Evolutionary conservation across 331 rosid genomes (phyloP).

Genomic region (Telfairia occidentalis): DNA sequence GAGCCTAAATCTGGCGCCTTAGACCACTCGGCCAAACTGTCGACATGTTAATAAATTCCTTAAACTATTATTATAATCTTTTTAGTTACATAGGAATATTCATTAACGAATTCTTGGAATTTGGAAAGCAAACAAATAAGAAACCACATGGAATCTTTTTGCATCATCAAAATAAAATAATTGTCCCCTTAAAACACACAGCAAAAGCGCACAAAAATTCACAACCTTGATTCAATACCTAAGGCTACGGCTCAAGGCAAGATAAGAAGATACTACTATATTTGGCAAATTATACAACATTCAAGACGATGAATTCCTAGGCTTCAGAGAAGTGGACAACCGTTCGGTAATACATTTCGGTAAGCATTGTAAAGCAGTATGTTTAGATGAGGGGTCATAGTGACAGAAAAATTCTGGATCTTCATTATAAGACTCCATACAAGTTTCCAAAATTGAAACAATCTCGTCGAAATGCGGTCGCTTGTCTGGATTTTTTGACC

Average conservation of each 20-base stretch:
- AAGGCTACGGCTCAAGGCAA: not conserved
- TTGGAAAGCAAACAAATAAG: not conserved
- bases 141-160: not conserved
- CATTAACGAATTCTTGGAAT: not conserved
- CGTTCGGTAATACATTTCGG: constrained; percentile 35
- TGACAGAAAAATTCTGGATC: constrained; percentile 63
- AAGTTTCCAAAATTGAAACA: constrained; percentile 49
- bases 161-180: not conserved
- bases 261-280: not conserved
- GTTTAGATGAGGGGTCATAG: constrained; percentile 28
- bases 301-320: constrained; percentile 10
- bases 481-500: constrained; percentile 70
- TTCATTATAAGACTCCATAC: constrained; percentile 36
- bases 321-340: constrained; percentile 26
- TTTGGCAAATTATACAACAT: constrained; percentile 1
- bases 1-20: constrained; percentile 99
- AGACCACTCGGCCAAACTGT: constrained; percentile 43
- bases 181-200: not conserved
- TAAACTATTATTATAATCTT: too few species aligned
- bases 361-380: constrained; percentile 33
- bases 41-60: too few species aligned
- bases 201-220: not conserved
- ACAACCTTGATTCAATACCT: constrained; percentile 6
- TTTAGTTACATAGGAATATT: too few species aligned
- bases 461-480: constrained; percentile 78